Percentiles rank a stretch among this genome's conserved stretches.
These are phyloP conservation scores for Zizania latifolia DNA, from an alignment of 176 grass and related monocot species.

Conservation along the genomic window DNA sequence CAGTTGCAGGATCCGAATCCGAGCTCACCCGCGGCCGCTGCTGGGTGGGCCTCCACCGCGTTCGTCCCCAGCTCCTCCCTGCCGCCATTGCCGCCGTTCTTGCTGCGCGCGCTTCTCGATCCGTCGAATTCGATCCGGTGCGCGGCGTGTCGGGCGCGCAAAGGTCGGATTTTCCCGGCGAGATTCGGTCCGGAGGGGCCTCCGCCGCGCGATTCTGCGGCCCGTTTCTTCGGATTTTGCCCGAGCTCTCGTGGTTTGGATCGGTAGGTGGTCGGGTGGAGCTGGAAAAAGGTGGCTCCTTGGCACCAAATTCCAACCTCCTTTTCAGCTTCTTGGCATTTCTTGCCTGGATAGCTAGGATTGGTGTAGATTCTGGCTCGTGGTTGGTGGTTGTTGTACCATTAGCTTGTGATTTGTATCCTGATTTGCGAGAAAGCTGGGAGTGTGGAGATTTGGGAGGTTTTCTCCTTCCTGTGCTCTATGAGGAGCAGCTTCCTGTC, in stretches of 20 bases:
- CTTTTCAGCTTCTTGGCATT: neutral
- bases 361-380: conserved; percentile 2
- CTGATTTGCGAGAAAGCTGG: conserved; percentile 26
- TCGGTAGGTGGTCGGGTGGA: conserved; percentile 1
- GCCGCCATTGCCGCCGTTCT: neutral
- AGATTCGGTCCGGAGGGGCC: conserved; percentile 27
- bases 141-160: neutral
- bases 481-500: conserved; percentile 90
- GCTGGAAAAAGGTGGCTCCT: neutral
- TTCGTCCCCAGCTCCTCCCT: neutral
- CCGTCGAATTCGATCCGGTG: conserved; percentile 7
- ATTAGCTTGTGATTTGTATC: neutral
- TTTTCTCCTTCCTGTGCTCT: conserved; percentile 80
- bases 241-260: neutral
- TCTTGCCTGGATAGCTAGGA: conserved; percentile 2
- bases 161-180: conserved; percentile 10
- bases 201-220: conserved; percentile 6
- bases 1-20: conserved; percentile 33
- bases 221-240: conserved; percentile 7
- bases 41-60: neutral
- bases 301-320: conserved; percentile 18
- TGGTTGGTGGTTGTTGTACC: conserved; percentile 2
- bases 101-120: neutral
- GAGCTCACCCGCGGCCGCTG: conserved; percentile 15
- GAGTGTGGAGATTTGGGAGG: conserved; percentile 91